A percentile compares a stretch with the other conserved stretches of the same genome.
Conservation (phyloP, 768 basidiomycete species). For the Termitomyces sp. region DNA sequence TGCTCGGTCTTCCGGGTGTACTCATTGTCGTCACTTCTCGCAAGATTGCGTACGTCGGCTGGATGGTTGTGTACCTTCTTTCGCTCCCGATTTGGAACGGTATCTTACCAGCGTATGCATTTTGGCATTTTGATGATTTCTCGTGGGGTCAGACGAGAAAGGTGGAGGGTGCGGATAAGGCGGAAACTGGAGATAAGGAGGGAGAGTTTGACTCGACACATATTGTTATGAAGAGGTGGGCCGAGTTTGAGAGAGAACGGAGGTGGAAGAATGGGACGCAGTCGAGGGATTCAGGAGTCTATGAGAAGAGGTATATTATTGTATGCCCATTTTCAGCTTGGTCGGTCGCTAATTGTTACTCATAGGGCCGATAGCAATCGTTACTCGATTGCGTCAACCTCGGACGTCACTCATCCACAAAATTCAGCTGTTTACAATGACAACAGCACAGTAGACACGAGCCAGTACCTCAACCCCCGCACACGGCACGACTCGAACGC, state of each 20-base stretch:
- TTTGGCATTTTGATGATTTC: constrained; percentile 99
- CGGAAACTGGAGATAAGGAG: constrained; percentile 85
- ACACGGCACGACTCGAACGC: constrained; percentile 65
- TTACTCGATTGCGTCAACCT: constrained; percentile 74
- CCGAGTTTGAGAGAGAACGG: constrained; percentile 93
- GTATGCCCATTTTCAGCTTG: not conserved
- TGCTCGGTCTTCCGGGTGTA: constrained; percentile 93
- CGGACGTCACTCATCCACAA: constrained; percentile 59
- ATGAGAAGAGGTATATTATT: constrained; percentile 67
- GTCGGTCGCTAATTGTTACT: not conserved
- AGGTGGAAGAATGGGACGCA: constrained; percentile 86
- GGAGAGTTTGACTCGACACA: constrained; percentile 95
- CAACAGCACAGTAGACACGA: constrained; percentile 57
- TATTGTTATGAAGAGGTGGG: constrained; percentile 99
- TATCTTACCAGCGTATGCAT: constrained; percentile 91
- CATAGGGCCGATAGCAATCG: constrained; percentile 39
- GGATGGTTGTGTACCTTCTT: constrained; percentile 93
- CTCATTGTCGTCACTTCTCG: constrained; percentile 95
- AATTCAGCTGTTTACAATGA: constrained; percentile 45
- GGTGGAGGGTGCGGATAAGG: constrained; percentile 65
- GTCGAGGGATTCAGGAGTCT: constrained; percentile 72
- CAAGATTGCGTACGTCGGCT: constrained; percentile 91
- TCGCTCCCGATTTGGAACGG: constrained; percentile 98
- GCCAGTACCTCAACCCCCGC: constrained; percentile 38
- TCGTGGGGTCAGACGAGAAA: constrained; percentile 95